Percentiles rank a stretch among this genome's conserved stretches.
These are phyloP conservation scores for Cudoniella acicularis DNA, from an alignment of 495 filamentous ascomycete genomes.

Conservation along the genomic window DNA sequence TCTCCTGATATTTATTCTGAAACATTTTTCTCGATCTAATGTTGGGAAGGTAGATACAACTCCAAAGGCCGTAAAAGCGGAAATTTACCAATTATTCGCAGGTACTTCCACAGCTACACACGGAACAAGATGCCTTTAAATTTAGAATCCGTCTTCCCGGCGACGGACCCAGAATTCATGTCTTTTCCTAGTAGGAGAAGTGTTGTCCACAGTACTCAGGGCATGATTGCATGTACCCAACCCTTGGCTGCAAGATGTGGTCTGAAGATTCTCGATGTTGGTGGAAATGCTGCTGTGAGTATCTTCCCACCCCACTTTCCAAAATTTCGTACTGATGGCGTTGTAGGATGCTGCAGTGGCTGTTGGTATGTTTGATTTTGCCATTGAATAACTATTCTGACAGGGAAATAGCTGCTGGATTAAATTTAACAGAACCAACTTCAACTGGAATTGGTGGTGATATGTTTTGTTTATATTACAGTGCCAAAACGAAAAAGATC, in stretches of 20 bases:
- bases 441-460: constrained; percentile 97
- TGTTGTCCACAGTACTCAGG: constrained; percentile 88
- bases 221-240: constrained; percentile 89
- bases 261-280: constrained; percentile 73
- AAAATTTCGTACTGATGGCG: constrained; percentile 2
- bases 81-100: background rate
- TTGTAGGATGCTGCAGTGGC: constrained; percentile 88
- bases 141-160: constrained; percentile 58
- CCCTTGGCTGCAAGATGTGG: constrained; percentile 87
- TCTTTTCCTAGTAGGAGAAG: constrained; percentile 83
- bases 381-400: background rate
- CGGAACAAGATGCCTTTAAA: constrained; percentile 51
- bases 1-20: no score
- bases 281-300: constrained; percentile 89
- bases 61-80: no score
- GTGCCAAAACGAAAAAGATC: constrained; percentile 75
- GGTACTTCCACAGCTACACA: background rate
- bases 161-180: constrained; percentile 54
- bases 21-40: no score
- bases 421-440: constrained; percentile 91
- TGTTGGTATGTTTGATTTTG: constrained; percentile 45
- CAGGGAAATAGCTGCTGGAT: constrained; percentile 59
- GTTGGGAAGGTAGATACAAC: no score
- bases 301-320: constrained; percentile 8
- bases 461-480: constrained; percentile 95